phyloP scores from a whole-genome alignment of 495 filamentous ascomycete species.

The Tuber brumale region DNA sequence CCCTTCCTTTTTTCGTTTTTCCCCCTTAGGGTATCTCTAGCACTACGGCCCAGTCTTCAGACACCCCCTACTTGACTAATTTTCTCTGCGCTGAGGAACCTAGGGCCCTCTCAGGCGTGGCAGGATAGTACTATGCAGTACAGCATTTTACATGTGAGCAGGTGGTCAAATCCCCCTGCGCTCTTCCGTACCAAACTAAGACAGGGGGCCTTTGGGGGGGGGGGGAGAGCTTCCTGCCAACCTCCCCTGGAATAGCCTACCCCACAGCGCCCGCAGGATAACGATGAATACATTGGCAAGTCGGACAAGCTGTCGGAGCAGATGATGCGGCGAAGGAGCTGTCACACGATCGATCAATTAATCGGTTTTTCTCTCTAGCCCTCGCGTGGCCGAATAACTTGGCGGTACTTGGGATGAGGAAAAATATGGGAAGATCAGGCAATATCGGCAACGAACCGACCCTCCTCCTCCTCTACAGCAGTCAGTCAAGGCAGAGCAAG shows the following conservation, averaged over 20 bases:
- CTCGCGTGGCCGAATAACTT: background rate
- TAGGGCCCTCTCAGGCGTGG: background rate
- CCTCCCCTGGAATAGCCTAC: background rate
- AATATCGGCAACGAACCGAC: background rate
- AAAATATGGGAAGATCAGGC: background rate
- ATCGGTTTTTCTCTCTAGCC: background rate
- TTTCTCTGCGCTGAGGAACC: background rate
- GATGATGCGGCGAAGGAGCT: background rate
- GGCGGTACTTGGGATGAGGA: background rate
- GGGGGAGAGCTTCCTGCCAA: background rate
- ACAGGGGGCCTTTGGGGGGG: background rate
- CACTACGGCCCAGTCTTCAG: background rate
- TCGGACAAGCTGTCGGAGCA: background rate
- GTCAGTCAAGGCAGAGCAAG: background rate
- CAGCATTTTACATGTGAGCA: background rate
- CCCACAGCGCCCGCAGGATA: background rate
- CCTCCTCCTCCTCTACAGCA: background rate
- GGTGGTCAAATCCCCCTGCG: background rate
- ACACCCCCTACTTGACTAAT: background rate
- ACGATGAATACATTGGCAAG: background rate
- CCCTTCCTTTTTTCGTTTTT: background rate
- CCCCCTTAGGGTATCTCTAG: background rate
- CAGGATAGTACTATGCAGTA: no score
- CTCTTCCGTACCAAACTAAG: background rate
- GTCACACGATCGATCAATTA: background rate